Evolutionary conservation across 2,329 filamentous ascomycete genomes (phyloP).

Genomic region (Alternaria atra): DNA sequence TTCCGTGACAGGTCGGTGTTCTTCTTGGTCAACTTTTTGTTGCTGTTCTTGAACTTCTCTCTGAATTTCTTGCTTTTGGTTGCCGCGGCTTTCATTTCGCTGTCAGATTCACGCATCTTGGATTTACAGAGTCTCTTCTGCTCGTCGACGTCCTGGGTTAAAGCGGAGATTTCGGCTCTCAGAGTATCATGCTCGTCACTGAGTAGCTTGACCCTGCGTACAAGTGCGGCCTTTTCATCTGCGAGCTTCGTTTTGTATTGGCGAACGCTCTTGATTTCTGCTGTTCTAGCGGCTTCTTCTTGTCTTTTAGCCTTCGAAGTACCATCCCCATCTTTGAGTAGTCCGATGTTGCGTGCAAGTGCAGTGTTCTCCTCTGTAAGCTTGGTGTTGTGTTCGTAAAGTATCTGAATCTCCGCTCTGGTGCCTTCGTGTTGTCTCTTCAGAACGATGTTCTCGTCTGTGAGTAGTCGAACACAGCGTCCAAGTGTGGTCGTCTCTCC

Average conservation of each 20-base stretch:
- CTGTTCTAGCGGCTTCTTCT: neutral
- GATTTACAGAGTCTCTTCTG: neutral
- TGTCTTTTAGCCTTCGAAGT: neutral
- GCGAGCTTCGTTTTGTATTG: neutral
- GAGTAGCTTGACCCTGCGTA: neutral
- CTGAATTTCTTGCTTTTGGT: neutral
- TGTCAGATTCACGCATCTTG: neutral
- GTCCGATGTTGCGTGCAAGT: neutral
- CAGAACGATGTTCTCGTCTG: neutral
- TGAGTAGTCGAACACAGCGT: neutral
- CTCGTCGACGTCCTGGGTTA: neutral
- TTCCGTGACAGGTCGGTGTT: neutral
- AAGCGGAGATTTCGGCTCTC: neutral
- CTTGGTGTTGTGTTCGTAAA: neutral
- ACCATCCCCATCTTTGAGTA: neutral
- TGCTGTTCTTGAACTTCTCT: neutral
- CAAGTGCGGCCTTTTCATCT: neutral
- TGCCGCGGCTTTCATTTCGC: neutral
- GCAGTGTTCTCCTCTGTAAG: neutral
- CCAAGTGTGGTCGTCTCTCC: neutral
- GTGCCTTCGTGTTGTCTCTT: neutral
- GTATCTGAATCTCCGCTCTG: neutral
- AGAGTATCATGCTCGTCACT: neutral
- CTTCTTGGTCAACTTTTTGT: neutral
- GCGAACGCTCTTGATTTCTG: neutral